Percentiles rank a stretch among this genome's conserved stretches.
Evolutionary conservation across 805 yeast genomes (phyloP).

Genomic region (Metschnikowia lochheadii): DNA sequence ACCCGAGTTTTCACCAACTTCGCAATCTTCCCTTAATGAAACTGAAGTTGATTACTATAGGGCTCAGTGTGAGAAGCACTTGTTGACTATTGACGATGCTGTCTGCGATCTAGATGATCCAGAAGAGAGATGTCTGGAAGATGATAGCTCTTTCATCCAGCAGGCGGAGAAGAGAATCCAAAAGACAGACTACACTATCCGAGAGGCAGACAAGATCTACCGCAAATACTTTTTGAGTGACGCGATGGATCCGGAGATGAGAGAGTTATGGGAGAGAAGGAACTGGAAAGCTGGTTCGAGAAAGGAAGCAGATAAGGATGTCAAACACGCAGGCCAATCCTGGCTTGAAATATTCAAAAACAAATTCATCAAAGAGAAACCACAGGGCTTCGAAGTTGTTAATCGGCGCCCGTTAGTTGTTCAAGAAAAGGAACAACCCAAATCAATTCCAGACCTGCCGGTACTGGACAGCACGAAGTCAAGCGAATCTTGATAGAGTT

Average conservation of each 20-base stretch:
- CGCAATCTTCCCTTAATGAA: constrained; percentile 6
- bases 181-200: constrained; percentile 48
- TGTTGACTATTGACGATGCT: constrained; percentile 5
- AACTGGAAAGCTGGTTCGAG: constrained; percentile 11
- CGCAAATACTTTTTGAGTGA: constrained; percentile 36
- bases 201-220: constrained; percentile 58
- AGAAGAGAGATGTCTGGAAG: constrained; percentile 1
- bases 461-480: not conserved
- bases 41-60: constrained; percentile 16
- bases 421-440: not conserved
- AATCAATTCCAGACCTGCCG: not conserved
- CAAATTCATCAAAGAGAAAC: not conserved
- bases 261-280: constrained; percentile 50
- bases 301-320: constrained; percentile 3
- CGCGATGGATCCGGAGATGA: constrained; percentile 49
- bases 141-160: not conserved
- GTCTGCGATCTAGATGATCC: not conserved
- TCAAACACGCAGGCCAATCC: not conserved
- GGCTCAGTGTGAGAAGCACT: constrained; percentile 10
- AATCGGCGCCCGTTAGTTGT: constrained; percentile 35
- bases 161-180: constrained; percentile 14
- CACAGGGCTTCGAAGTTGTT: constrained; percentile 30
- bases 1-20: constrained; percentile 3
- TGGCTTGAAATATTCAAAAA: not conserved
- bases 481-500: not conserved